Conservation (phyloP, 2,329 filamentous ascomycete species). For the Colletotrichum shisoi region DNA sequence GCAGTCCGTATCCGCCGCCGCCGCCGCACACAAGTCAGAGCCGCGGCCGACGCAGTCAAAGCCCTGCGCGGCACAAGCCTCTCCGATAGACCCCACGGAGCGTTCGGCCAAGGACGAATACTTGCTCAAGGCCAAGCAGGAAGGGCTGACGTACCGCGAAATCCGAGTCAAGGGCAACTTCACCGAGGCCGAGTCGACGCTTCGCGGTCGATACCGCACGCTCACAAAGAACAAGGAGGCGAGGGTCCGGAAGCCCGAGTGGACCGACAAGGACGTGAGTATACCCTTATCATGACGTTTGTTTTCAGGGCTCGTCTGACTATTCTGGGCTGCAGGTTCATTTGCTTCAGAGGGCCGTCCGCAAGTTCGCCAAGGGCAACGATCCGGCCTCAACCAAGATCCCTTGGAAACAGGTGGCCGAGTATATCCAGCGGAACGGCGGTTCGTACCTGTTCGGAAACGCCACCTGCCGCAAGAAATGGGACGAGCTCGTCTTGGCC, state of each 20-base stretch:
- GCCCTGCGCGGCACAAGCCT: constrained; percentile 14
- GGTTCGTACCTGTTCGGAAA: constrained; percentile 68
- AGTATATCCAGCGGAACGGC: constrained; percentile 60
- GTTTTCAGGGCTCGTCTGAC: neutral
- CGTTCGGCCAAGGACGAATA: constrained; percentile 53
- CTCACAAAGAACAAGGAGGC: constrained; percentile 70
- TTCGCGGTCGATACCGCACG: constrained; percentile 72
- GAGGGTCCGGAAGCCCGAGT: constrained; percentile 71
- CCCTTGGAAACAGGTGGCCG: constrained; percentile 65
- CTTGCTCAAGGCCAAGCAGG: constrained; percentile 62
- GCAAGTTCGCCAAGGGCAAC: constrained; percentile 46
- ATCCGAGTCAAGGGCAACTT: constrained; percentile 66
- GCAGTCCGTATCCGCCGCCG: no score
- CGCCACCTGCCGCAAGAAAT: constrained; percentile 66
- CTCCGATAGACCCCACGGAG: constrained; percentile 13
- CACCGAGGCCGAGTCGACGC: constrained; percentile 73
- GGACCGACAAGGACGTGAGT: constrained; percentile 71
- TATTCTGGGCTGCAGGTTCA: constrained; percentile 48
- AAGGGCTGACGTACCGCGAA: constrained; percentile 70
- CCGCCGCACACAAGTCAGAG: constrained; percentile 16
- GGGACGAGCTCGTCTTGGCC: constrained; percentile 54
- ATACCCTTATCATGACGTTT: neutral
- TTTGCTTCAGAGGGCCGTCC: constrained; percentile 56
- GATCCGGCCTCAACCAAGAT: constrained; percentile 51
- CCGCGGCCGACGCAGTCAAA: constrained; percentile 23